Evolutionary conservation across 768 basidiomycete species (phyloP), one percentile per base, ranked within the genome.

Genomic region (Hericium rajendrae): DNA sequence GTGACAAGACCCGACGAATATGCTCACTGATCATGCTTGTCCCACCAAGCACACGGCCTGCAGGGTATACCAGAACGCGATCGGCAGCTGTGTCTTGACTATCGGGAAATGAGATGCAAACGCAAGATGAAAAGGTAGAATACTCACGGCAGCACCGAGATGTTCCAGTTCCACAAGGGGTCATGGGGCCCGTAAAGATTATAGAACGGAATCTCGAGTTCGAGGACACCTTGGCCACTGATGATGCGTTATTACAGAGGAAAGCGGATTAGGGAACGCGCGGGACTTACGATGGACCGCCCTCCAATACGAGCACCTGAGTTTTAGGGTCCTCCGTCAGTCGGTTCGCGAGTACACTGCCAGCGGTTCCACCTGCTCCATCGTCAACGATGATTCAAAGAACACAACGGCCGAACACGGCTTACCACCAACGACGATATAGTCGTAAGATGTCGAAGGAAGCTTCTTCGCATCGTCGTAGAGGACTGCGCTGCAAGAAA

Each of bases 271-370:
- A 32, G 4, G 18, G n/a, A 20, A n/a, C 15, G 15, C 10, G 16
- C 10, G 16, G 3, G 6, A n/a, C 43, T 46, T 46, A 46, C 43
- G 43, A 46, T n/a, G 43, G 43, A 4, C 84, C 84, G 18, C 82
- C 77, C 65, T 85, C 84, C 2, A 85, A 65, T 1, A 85, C 66
- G 13, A 84, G 70, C 32, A 85, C 80, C 1, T 73, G 71, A n/a
- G 79, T 66, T 2, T 68, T 70, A 0, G 80, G 78, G 57, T 81
- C 74, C 66, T 85, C 84, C 3, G 75, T 77, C 6, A 85, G 65
- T 12, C 84, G 74, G 4, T 81, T 71, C 15, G 82, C 84, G 12
- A 84, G 71, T 12, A 78, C 82, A 64, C 82, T 83, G 18, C 84
- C 84, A 2, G 82, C 75, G 8, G 81, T 83, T 8, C 83, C 83